Conservation (phyloP, 306 rosid species). For the Sphenostylis stenocarpa region DNA sequence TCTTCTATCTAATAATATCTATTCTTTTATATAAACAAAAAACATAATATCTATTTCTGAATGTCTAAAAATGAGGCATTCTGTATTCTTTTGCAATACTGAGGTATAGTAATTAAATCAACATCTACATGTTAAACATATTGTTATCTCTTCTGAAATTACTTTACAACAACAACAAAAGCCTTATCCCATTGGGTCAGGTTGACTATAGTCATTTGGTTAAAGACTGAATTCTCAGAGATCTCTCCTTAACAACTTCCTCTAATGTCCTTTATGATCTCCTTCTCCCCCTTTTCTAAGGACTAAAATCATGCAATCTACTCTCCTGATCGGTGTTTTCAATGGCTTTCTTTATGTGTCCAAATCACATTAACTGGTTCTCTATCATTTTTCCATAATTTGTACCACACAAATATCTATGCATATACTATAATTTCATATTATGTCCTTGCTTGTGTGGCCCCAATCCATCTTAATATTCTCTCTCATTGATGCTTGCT, state of each 20-base stretch:
- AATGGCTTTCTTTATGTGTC: neutral
- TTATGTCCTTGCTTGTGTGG: neutral
- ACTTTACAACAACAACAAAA: neutral
- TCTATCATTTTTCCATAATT: neutral
- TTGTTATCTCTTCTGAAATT: neutral
- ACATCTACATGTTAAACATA: neutral
- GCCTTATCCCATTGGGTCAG: neutral
- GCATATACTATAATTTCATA: neutral
- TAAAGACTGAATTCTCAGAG: neutral
- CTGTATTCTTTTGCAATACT: neutral
- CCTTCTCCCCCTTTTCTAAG: neutral
- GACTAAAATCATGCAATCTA: neutral
- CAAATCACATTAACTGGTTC: neutral
- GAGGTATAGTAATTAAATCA: slow-evolving; percentile 9
- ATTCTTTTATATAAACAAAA: neutral
- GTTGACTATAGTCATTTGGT: neutral
- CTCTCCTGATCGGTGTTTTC: neutral
- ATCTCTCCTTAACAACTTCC: neutral
- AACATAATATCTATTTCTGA: neutral
- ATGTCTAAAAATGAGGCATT: neutral
- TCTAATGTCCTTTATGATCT: neutral
- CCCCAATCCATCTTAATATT: neutral
- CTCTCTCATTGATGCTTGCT: neutral
- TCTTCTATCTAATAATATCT: neutral
- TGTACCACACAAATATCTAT: neutral